A percentile compares a stretch with the other conserved stretches of the same genome.
These are phyloP conservation scores for Heimioporus sp. DNA, from an alignment of 768 basidiomycete species.

Conservation along the genomic window DNA sequence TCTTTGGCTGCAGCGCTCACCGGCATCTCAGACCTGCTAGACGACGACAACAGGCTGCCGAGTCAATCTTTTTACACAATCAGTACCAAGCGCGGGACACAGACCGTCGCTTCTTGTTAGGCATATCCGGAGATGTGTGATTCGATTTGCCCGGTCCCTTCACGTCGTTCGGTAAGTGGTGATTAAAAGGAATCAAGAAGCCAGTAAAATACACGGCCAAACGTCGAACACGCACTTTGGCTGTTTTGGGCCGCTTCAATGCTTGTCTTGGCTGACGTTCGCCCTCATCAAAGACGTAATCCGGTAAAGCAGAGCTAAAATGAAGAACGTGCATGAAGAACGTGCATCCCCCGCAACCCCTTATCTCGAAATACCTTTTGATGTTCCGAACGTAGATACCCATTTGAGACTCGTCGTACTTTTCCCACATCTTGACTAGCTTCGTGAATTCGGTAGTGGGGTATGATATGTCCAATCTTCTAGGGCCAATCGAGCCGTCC, in stretches of 20 bases:
- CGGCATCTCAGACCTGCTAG: conserved; percentile 41
- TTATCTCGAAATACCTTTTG: conserved; percentile 59
- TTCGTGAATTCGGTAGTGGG: conserved; percentile 95
- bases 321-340: conserved; percentile 22
- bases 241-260: conserved; percentile 71
- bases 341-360: conserved; percentile 4
- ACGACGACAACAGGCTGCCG: conserved; percentile 26
- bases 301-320: conserved; percentile 68
- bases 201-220: conserved; percentile 10
- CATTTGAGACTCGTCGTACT: conserved; percentile 90
- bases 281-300: conserved; percentile 78
- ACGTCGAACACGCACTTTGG: conserved; percentile 44
- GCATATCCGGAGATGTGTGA: conserved; percentile 64
- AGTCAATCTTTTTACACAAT: conserved; percentile 22
- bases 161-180: conserved; percentile 31
- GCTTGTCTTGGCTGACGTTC: conserved; percentile 71
- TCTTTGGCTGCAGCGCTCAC: conserved; percentile 31
- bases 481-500: conserved; percentile 77
- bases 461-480: conserved; percentile 93
- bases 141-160: conserved; percentile 63
- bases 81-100: conserved; percentile 33
- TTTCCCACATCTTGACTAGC: conserved; percentile 93
- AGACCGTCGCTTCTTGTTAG: conserved; percentile 83
- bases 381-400: conserved; percentile 92
- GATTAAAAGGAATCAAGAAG: conserved; percentile 11